Conservation (phyloP, 768 basidiomycete species). For the Gyrodon lividus region DNA sequence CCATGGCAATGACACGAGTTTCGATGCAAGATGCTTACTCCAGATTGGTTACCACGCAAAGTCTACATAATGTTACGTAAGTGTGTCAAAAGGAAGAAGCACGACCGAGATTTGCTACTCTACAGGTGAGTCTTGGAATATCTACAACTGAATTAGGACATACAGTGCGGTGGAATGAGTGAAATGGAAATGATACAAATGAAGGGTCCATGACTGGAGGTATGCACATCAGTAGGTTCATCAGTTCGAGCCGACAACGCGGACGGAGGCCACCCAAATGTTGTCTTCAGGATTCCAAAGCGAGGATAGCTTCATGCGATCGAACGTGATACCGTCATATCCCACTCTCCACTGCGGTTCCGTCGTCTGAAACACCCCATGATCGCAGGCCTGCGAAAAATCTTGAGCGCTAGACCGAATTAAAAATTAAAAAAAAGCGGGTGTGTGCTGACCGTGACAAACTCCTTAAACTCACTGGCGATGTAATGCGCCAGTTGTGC, state of each 20-base stretch:
- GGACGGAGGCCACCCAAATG: conserved; percentile 7
- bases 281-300: conserved; percentile 7
- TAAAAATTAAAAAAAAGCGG: neutral
- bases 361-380: neutral
- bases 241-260: neutral
- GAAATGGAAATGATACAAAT: neutral
- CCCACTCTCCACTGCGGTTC: conserved; percentile 6
- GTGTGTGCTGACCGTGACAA: conserved; percentile 4
- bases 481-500: conserved; percentile 6
- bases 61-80: too few species aligned
- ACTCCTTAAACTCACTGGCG: conserved; percentile 4
- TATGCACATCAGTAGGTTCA: neutral
- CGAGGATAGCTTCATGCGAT: conserved; percentile 6
- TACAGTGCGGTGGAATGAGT: too few species aligned
- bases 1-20: too few species aligned
- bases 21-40: too few species aligned
- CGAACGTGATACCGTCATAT: neutral
- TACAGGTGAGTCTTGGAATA: too few species aligned
- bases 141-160: neutral
- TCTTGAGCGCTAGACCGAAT: neutral
- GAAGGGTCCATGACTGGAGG: neutral
- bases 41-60: too few species aligned
- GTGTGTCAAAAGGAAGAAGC: too few species aligned
- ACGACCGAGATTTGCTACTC: too few species aligned
- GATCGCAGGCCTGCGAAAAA: neutral